Evolutionary conservation across 306 rosid species (phyloP).

Genomic region (Potentilla sterilis): DNA sequence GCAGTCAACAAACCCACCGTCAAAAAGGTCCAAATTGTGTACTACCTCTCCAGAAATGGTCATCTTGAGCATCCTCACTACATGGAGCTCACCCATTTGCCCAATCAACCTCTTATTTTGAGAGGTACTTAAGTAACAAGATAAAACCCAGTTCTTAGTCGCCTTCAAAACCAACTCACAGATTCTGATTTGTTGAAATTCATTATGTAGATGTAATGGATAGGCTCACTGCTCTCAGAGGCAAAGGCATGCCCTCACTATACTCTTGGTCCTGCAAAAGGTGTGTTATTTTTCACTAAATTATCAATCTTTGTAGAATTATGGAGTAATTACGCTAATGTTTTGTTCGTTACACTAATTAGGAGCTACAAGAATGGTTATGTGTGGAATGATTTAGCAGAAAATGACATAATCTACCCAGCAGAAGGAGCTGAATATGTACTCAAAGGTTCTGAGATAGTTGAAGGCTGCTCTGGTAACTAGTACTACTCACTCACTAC

Average conservation of each 20-base stretch:
- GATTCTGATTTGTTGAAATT: neutral
- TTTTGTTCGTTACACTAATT: neutral
- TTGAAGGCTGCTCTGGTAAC: constrained; percentile 51
- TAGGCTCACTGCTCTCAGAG: constrained; percentile 67
- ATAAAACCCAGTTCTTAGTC: neutral
- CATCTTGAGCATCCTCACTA: constrained; percentile 84
- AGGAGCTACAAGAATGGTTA: constrained; percentile 85
- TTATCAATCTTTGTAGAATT: neutral
- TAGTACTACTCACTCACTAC: neutral
- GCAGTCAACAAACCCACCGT: constrained; percentile 30
- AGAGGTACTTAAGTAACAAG: constrained; percentile 38
- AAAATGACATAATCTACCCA: constrained; percentile 57
- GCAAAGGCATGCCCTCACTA: constrained; percentile 76
- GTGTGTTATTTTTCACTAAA: constrained; percentile 22
- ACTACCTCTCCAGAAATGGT: constrained; percentile 83
- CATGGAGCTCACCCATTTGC: constrained; percentile 60
- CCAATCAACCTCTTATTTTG: constrained; percentile 73
- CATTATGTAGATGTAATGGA: constrained; percentile 57
- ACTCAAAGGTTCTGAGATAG: constrained; percentile 79
- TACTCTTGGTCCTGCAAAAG: constrained; percentile 95
- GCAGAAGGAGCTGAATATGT: constrained; percentile 86
- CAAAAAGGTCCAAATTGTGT: constrained; percentile 71
- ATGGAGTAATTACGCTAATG: neutral
- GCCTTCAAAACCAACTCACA: neutral
- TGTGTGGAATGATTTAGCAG: constrained; percentile 83